Percentiles rank a stretch among this genome's conserved stretches.
Conservation (phyloP, 805 yeast genomes). For the Candida sakaeoensis region DNA sequence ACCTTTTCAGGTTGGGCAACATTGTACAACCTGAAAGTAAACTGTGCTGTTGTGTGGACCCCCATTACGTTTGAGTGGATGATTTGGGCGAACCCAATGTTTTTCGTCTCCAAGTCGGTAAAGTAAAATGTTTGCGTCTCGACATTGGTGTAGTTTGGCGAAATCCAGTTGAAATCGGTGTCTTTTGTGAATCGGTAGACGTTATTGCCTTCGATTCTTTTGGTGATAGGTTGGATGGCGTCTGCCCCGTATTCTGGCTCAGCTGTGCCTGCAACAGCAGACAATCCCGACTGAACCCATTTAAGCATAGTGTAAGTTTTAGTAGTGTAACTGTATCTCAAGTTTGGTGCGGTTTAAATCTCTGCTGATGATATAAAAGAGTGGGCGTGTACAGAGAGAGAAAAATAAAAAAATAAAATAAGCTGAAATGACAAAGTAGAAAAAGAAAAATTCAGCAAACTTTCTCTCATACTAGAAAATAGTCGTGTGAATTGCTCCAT, state of each 20-base stretch:
- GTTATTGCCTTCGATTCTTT: constrained; percentile 39
- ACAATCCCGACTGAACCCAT: constrained; percentile 82
- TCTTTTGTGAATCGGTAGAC: constrained; percentile 50
- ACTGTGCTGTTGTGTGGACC: constrained; percentile 85
- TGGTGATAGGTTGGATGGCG: constrained; percentile 82
- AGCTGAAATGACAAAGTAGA: no score
- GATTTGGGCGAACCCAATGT: constrained; percentile 86
- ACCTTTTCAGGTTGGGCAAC: constrained; percentile 43
- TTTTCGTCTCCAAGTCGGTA: constrained; percentile 55
- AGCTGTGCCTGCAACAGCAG: constrained; percentile 96
- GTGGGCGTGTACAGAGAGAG: not conserved
- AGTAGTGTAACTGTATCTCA: not conserved
- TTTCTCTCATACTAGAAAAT: no score
- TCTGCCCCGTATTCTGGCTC: constrained; percentile 96
- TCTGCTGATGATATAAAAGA: not conserved
- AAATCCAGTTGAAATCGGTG: constrained; percentile 73
- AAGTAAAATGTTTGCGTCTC: constrained; percentile 95
- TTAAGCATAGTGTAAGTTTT: constrained; percentile 48
- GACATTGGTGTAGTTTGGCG: constrained; percentile 81
- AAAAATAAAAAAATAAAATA: no score
- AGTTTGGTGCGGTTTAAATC: not conserved
- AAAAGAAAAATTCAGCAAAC: no score
- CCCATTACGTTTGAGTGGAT: constrained; percentile 92
- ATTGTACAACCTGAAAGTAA: constrained; percentile 79
- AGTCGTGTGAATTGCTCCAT: no score